Percentiles rank a stretch among this genome's conserved stretches.
Conservation (phyloP, 768 basidiomycete species). For the Tephrocybe rancida region DNA sequence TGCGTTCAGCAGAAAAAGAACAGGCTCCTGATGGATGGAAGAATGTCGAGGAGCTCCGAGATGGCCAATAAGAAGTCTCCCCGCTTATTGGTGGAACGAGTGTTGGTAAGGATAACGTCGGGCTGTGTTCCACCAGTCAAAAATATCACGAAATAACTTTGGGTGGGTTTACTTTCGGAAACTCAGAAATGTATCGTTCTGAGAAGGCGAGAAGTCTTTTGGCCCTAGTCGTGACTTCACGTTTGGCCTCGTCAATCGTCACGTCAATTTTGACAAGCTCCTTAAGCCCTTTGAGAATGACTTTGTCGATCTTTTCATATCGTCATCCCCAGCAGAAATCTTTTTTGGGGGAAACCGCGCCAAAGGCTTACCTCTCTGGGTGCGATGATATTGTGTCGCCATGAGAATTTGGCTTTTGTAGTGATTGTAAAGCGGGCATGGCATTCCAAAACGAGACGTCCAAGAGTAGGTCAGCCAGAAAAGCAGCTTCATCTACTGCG, state of each 20-base stretch:
- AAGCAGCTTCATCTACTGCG: constrained; percentile 53
- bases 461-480: constrained; percentile 51
- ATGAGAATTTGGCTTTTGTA: constrained; percentile 22
- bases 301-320: constrained; percentile 58
- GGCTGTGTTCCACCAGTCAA: constrained; percentile 42
- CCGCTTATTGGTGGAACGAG: constrained; percentile 51
- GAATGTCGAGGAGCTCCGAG: constrained; percentile 73
- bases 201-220: constrained; percentile 69
- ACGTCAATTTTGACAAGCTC: constrained; percentile 65
- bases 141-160: neutral
- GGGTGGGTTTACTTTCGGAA: constrained; percentile 56
- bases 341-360: constrained; percentile 22
- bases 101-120: constrained; percentile 67
- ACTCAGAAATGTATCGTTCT: constrained; percentile 61
- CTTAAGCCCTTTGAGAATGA: constrained; percentile 53
- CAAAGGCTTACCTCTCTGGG: constrained; percentile 2
- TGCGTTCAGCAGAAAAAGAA: too few relatives aligned
- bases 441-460: constrained; percentile 55
- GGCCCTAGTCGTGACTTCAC: constrained; percentile 63
- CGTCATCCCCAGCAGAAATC: constrained; percentile 35
- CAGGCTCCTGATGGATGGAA: too few relatives aligned
- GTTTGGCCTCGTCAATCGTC: constrained; percentile 61
- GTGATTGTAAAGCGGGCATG: constrained; percentile 35
- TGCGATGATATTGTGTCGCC: constrained; percentile 16
- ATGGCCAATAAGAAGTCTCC: constrained; percentile 68